Evolutionary conservation across 2,329 filamentous ascomycete genomes (phyloP).

Genomic region (Dothideomycetes sp.): DNA sequence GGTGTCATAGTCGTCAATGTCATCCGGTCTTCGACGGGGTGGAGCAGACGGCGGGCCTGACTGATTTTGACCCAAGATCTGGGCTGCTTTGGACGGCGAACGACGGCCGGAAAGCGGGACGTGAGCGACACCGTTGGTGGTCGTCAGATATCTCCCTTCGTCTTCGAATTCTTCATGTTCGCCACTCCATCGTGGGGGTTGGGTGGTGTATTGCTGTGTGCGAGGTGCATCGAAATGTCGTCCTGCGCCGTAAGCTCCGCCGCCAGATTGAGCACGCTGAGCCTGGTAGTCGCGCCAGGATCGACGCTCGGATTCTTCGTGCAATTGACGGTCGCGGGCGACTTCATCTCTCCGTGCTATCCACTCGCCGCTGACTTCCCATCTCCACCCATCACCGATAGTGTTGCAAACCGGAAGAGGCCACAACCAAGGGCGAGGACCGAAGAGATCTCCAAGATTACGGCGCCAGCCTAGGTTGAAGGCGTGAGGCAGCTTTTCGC

Average conservation of each 20-base stretch:
- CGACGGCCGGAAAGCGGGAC: constrained; percentile 28
- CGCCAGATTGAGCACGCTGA: constrained; percentile 2
- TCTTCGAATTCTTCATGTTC: constrained; percentile 19
- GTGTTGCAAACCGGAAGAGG: constrained; percentile 73
- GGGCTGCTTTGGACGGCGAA: constrained; percentile 32
- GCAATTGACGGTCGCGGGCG: constrained; percentile 38
- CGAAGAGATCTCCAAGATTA: constrained; percentile 77
- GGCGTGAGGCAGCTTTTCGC: constrained; percentile 77
- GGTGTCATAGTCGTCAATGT: constrained; percentile 19
- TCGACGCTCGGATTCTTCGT: constrained; percentile 19
- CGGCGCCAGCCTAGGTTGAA: constrained; percentile 80
- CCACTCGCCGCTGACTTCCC: constrained; percentile 81
- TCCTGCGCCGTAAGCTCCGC: constrained; percentile 6
- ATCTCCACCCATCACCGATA: constrained; percentile 84
- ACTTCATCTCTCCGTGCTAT: constrained; percentile 53
- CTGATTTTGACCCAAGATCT: constrained; percentile 30
- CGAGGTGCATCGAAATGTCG: constrained; percentile 4
- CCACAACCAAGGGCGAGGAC: constrained; percentile 65
- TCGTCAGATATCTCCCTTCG: constrained; percentile 27
- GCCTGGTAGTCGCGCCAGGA: constrained; percentile 12
- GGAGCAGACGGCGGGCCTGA: constrained; percentile 4
- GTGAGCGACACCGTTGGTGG: constrained; percentile 25
- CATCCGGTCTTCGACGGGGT: constrained; percentile 23
- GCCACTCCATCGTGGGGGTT: not conserved
- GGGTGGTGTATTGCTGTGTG: constrained; percentile 11